Percentiles rank a stretch among this genome's conserved stretches.
These are phyloP conservation scores for Fulvia fulva DNA, from an alignment of 2,329 filamentous ascomycete genomes.

Conservation along the genomic window DNA sequence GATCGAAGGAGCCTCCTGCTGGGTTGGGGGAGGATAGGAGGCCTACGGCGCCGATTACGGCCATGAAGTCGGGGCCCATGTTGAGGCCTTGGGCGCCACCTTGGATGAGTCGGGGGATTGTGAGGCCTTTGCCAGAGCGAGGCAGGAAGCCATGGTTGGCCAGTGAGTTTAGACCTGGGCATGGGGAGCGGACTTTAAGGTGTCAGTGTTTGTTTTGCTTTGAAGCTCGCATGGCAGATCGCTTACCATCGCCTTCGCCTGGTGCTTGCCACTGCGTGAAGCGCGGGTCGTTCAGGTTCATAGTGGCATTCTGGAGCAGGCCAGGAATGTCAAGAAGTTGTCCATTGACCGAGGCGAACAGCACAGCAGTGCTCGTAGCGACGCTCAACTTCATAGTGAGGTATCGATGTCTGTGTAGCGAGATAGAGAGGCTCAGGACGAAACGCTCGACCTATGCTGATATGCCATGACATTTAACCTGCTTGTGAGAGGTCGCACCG, in stretches of 20 bases:
- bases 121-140: conserved; percentile 22
- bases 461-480: not conserved
- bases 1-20: conserved; percentile 19
- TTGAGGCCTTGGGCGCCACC: conserved; percentile 22
- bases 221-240: not conserved
- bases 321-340: conserved; percentile 9
- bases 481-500: not conserved
- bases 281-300: conserved; percentile 22
- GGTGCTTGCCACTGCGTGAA: conserved; percentile 20
- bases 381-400: not conserved
- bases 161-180: conserved; percentile 22
- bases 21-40: conserved; percentile 22
- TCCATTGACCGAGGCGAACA: not conserved
- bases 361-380: not conserved
- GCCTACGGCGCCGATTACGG: conserved; percentile 22
- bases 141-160: conserved; percentile 22
- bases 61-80: conserved; percentile 27
- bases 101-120: conserved; percentile 21
- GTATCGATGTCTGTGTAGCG: no score
- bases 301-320: conserved; percentile 16
- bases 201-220: not conserved
- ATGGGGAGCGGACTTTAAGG: conserved; percentile 21
- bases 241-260: conserved; percentile 18
- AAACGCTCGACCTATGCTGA: not conserved
- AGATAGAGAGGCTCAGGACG: not conserved